Percentiles rank a stretch among this genome's conserved stretches.
Evolutionary conservation across 208 protist species (phyloP).

Genomic region (Leptomonas seymouri): DNA sequence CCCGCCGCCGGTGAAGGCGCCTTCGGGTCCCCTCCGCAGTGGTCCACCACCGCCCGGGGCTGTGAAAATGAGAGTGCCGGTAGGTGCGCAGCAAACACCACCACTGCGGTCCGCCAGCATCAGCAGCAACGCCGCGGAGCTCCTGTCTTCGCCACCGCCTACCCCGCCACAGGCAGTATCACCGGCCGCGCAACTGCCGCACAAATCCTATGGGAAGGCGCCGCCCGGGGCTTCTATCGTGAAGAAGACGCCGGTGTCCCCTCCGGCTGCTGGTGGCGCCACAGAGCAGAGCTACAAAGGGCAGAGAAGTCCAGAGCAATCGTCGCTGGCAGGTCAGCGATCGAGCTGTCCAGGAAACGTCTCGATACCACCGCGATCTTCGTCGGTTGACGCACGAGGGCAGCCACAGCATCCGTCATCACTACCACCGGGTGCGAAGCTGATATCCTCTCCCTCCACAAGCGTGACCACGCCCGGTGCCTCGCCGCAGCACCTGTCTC

Average conservation of each 20-base stretch:
- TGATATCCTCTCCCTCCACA: not conserved
- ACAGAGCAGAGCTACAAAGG: not conserved
- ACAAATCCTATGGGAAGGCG: slow-evolving; percentile 6
- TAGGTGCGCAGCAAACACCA: not conserved
- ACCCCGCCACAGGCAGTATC: not conserved
- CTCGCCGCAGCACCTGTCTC: not conserved
- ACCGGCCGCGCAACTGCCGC: slow-evolving; percentile 4
- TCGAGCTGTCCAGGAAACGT: slow-evolving; percentile 5
- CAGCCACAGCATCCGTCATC: not conserved
- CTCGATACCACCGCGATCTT: not conserved
- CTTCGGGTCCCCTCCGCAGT: not conserved
- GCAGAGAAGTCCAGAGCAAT: not conserved
- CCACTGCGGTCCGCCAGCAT: not conserved
- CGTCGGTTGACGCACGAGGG: not conserved
- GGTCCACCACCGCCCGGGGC: not conserved
- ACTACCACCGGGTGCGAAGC: slow-evolving; percentile 5
- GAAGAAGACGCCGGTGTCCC: slow-evolving; percentile 9
- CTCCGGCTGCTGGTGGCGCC: not conserved
- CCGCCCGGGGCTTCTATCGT: slow-evolving; percentile 2
- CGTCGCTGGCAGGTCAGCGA: slow-evolving; percentile 1
- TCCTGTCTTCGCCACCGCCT: not conserved
- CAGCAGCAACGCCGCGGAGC: not conserved
- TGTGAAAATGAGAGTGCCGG: slow-evolving; percentile 4
- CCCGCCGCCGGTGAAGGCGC: not conserved
- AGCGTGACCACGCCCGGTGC: not conserved